Conservation (phyloP, 495 filamentous ascomycete genomes). For the Neurospora sp. region DNA sequence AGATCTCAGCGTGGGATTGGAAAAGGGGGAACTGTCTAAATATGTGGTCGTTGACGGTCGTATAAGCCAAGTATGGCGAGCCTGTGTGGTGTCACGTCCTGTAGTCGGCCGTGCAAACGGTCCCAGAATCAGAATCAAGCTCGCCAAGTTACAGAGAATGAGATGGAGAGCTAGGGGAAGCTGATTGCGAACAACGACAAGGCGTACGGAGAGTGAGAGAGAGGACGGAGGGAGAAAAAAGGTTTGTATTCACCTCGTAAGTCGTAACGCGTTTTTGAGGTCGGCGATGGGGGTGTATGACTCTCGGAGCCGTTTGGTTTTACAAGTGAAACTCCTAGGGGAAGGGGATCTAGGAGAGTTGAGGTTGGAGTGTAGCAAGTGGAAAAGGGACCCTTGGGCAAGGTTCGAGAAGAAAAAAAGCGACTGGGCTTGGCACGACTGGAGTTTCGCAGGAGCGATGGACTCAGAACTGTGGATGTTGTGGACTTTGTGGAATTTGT, state of each 20-base stretch:
- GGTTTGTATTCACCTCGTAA: background rate
- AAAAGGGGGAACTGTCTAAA: conserved; percentile 1
- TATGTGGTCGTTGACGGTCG: conserved; percentile 10
- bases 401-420: background rate
- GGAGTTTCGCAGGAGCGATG: background rate
- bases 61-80: background rate
- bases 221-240: background rate
- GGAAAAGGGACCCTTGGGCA: background rate
- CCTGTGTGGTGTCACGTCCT: conserved; percentile 8
- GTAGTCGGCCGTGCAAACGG: conserved; percentile 12
- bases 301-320: background rate
- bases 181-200: conserved; percentile 15
- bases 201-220: conserved; percentile 8
- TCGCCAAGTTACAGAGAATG: background rate
- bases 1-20: background rate
- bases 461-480: background rate
- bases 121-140: conserved; percentile 5
- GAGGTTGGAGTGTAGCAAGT: background rate
- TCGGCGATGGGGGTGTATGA: background rate
- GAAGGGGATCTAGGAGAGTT: background rate
- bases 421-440: background rate
- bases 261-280: background rate
- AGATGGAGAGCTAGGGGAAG: conserved; percentile 6
- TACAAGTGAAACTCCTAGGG: background rate
- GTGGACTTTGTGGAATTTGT: background rate